phyloP scores from a whole-genome alignment of 164 flowering plant genomes.

The Aristolochia californica region DNA sequence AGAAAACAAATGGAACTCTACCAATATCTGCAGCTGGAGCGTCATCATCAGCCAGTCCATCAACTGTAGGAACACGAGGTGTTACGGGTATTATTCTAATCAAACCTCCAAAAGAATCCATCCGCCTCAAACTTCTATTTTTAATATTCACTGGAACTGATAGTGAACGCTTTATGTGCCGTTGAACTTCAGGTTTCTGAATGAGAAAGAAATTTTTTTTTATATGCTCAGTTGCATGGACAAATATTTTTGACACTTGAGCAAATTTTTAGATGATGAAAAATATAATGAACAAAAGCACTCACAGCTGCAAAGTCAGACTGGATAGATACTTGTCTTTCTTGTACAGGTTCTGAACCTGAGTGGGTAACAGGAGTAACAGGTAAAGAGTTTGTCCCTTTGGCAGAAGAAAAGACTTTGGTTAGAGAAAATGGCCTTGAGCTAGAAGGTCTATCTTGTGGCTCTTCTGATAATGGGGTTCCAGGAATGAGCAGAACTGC shows the following conservation, averaged over 20 bases:
- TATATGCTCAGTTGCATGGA: not conserved
- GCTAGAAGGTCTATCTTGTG: conserved; percentile 39
- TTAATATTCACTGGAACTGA: conserved; percentile 68
- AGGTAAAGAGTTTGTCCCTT: conserved; percentile 41
- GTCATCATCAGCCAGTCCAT: conserved; percentile 24
- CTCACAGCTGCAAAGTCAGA: conserved; percentile 34
- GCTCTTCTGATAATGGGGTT: conserved; percentile 24
- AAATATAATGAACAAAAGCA: not conserved
- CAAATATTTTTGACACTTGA: not conserved
- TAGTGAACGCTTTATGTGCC: conserved; percentile 47
- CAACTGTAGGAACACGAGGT: conserved; percentile 31
- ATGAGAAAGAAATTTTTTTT: not conserved
- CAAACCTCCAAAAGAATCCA: conserved; percentile 44
- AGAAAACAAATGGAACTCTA: conserved; percentile 6
- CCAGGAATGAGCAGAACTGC: conserved; percentile 52
- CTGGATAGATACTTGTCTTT: conserved; percentile 14
- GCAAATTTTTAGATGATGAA: not conserved
- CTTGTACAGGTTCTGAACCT: conserved; percentile 19
- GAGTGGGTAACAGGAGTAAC: conserved; percentile 36
- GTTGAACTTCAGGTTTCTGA: conserved; percentile 38
- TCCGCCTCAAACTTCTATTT: conserved; percentile 38
- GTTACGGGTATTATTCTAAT: conserved; percentile 55
- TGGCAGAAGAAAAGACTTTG: conserved; percentile 30
- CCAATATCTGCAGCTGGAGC: conserved; percentile 30
- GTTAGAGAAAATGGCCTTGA: conserved; percentile 52